A percentile compares a stretch with the other conserved stretches of the same genome.
phyloP scores from a whole-genome alignment of 2,329 filamentous ascomycete genomes.

The Esteya vermicola region DNA sequence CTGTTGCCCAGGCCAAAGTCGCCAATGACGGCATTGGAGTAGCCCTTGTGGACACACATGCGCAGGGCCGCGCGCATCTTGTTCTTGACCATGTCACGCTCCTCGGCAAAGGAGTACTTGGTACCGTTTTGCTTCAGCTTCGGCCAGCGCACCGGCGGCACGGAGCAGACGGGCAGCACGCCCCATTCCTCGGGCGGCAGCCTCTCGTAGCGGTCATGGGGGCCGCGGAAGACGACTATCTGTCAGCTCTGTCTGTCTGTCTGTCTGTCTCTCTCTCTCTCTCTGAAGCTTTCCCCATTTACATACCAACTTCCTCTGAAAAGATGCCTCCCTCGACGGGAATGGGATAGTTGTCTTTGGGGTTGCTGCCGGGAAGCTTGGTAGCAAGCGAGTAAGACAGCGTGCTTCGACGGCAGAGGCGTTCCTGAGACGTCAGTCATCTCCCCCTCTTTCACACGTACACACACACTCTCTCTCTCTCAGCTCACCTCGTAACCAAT shows the following conservation, averaged over 20 bases:
- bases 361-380: constrained; percentile 34
- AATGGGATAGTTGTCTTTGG: constrained; percentile 51
- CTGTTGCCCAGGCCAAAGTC: constrained; percentile 52
- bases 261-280: not conserved
- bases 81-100: constrained; percentile 56
- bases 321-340: constrained; percentile 56
- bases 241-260: not conserved
- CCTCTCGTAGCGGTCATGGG: constrained; percentile 49
- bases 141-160: constrained; percentile 57
- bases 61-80: constrained; percentile 59
- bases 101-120: constrained; percentile 57
- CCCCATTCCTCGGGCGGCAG: constrained; percentile 37
- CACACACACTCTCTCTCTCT: too few relatives aligned
- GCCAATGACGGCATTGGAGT: constrained; percentile 44
- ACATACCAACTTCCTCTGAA: constrained; percentile 48
- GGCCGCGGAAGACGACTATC: constrained; percentile 55
- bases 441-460: too few relatives aligned
- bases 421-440: constrained; percentile 30
- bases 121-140: constrained; percentile 55
- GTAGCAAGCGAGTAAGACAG: constrained; percentile 54
- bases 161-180: constrained; percentile 57
- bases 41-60: constrained; percentile 49
- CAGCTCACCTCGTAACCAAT: constrained; percentile 41
- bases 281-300: not conserved
- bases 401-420: constrained; percentile 60